A percentile compares a stretch with the other conserved stretches of the same genome.
These are phyloP conservation scores for Escovopsis sp. DNA, from an alignment of 2,329 filamentous ascomycete species.

Conservation along the genomic window DNA sequence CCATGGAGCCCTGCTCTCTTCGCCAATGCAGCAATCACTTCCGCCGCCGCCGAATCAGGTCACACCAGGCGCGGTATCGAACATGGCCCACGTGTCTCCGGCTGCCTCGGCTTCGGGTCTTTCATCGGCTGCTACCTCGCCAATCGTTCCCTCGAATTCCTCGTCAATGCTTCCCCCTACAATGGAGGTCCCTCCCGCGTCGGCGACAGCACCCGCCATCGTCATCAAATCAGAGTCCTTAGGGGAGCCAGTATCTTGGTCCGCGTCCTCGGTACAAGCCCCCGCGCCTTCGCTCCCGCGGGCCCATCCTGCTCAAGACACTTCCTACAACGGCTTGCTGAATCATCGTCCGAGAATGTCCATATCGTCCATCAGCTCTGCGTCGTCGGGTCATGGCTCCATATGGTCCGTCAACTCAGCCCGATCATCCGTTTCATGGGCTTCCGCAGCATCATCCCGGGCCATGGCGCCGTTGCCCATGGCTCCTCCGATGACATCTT, in stretches of 20 bases:
- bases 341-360: slow-evolving; percentile 29
- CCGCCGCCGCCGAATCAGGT: slow-evolving; percentile 17
- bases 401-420: slow-evolving; percentile 29
- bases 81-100: slow-evolving; percentile 8
- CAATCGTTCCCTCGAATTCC: slow-evolving; percentile 13
- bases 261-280: slow-evolving; percentile 2
- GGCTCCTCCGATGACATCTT: slow-evolving; percentile 16
- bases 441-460: slow-evolving; percentile 20
- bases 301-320: not conserved
- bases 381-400: slow-evolving; percentile 33
- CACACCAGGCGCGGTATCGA: slow-evolving; percentile 8
- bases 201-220: slow-evolving; percentile 4
- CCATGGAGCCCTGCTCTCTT: slow-evolving; percentile 8
- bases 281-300: not conserved
- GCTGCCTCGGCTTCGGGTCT: slow-evolving; percentile 6
- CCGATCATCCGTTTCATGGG: slow-evolving; percentile 26
- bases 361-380: slow-evolving; percentile 35
- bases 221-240: slow-evolving; percentile 6
- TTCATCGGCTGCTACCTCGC: slow-evolving; percentile 4
- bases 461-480: slow-evolving; percentile 24
- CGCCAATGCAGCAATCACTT: slow-evolving; percentile 17
- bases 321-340: slow-evolving; percentile 12
- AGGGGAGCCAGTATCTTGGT: slow-evolving; percentile 5
- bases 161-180: slow-evolving; percentile 14
- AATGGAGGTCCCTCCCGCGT: not conserved